These are phyloP conservation scores for Hyphopichia buzzinii DNA, from an alignment of 1,139 yeast species.

Conservation along the genomic window DNA sequence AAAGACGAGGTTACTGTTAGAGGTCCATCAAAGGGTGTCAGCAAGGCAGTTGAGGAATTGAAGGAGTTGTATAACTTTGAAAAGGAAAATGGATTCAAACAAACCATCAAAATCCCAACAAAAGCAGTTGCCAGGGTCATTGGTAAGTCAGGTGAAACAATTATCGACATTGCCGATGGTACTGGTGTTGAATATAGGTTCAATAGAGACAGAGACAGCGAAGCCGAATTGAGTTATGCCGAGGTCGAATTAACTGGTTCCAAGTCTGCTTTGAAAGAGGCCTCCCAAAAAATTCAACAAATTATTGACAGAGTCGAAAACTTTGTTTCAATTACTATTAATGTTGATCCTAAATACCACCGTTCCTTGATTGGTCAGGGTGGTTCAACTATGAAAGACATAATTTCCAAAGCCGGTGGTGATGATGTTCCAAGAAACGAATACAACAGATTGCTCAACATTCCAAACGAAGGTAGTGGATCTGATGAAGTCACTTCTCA, in stretches of 20 bases:
- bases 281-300: slow-evolving; percentile 58
- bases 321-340: slow-evolving; percentile 56
- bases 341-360: slow-evolving; percentile 77
- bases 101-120: slow-evolving; percentile 62
- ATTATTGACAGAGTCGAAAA: slow-evolving; percentile 71
- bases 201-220: slow-evolving; percentile 44
- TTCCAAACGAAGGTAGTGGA: slow-evolving; percentile 74
- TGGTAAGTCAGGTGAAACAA: slow-evolving; percentile 84
- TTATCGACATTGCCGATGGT: slow-evolving; percentile 79
- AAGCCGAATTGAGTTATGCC: slow-evolving; percentile 44
- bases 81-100: slow-evolving; percentile 76
- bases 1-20: slow-evolving; percentile 72
- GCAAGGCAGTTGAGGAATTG: slow-evolving; percentile 83
- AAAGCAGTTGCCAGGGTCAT: slow-evolving; percentile 79
- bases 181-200: slow-evolving; percentile 75
- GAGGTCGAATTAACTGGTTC: slow-evolving; percentile 79
- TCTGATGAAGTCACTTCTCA: slow-evolving; percentile 59
- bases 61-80: slow-evolving; percentile 83
- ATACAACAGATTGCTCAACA: slow-evolving; percentile 59
- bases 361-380: slow-evolving; percentile 78
- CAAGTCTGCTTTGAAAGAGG: slow-evolving; percentile 74
- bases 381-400: slow-evolving; percentile 73
- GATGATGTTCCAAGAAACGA: slow-evolving; percentile 45
- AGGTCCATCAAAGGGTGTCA: slow-evolving; percentile 91
- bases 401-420: slow-evolving; percentile 81